A percentile compares a stretch with the other conserved stretches of the same genome.
These are phyloP conservation scores for Sequoiadendron giganteum DNA, from an alignment of 75 land plant species.

Conservation along the genomic window DNA sequence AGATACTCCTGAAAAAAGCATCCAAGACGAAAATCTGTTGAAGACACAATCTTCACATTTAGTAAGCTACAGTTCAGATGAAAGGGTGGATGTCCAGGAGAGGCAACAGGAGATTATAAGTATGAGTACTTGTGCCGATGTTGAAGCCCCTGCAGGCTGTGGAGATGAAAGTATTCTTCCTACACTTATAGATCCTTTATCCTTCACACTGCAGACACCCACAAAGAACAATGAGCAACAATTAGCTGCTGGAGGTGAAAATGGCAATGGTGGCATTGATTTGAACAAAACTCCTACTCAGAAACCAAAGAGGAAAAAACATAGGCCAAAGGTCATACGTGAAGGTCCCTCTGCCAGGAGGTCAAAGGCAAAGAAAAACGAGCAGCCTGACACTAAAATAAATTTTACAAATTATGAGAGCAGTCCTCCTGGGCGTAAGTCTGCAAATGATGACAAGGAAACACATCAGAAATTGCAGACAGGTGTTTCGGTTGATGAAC, in stretches of 20 bases:
- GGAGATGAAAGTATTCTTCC: background rate
- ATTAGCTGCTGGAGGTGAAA: conserved; percentile 9
- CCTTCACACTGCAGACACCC: background rate
- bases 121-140: too few relatives aligned
- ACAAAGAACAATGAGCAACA: background rate
- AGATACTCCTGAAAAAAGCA: background rate
- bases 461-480: background rate
- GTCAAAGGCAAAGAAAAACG: conserved; percentile 18
- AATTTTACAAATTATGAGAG: background rate
- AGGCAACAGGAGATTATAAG: background rate
- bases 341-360: conserved; percentile 45
- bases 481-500: background rate
- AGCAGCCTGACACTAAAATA: background rate
- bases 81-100: background rate
- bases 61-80: background rate
- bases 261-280: conserved; percentile 15
- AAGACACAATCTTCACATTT: background rate
- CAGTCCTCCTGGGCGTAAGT: background rate
- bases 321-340: conserved; percentile 43
- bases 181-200: conserved; percentile 9
- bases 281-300: conserved; percentile 44
- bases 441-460: background rate
- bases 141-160: background rate
- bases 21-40: background rate
- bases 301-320: conserved; percentile 48